A percentile compares a stretch with the other conserved stretches of the same genome.
Evolutionary conservation across 2,329 filamentous ascomycete species (phyloP).

Genomic region (Curvularia sp.): DNA sequence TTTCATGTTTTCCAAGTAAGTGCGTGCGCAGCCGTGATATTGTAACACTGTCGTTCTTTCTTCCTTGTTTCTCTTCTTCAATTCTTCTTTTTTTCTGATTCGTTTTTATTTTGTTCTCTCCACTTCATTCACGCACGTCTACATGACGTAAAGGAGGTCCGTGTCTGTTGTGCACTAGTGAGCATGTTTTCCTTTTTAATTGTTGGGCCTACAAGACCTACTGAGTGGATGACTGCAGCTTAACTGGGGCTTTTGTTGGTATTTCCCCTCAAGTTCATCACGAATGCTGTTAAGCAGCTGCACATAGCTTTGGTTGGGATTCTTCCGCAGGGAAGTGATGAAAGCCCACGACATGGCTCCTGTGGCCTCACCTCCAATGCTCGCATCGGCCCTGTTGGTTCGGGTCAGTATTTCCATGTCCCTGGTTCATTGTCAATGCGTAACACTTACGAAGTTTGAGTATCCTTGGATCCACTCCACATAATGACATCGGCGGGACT

Average conservation of each 20-base stretch:
- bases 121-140: constrained; percentile 2
- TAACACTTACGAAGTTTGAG: constrained; percentile 81
- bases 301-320: constrained; percentile 94
- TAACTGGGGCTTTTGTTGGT: constrained; percentile 92
- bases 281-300: constrained; percentile 94
- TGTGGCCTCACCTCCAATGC: constrained; percentile 85
- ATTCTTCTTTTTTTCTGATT: not conserved
- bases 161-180: constrained; percentile 24
- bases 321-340: constrained; percentile 87
- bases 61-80: not conserved
- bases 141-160: constrained; percentile 30
- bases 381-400: constrained; percentile 77
- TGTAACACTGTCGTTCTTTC: not conserved
- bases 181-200: constrained; percentile 16
- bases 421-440: not conserved
- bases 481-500: constrained; percentile 95
- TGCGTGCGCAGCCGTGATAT: not conserved
- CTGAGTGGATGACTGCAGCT: constrained; percentile 95
- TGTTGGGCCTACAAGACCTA: constrained; percentile 55
- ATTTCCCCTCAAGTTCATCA: constrained; percentile 84
- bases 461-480: constrained; percentile 97
- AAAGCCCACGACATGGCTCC: constrained; percentile 99
- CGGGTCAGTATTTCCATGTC: not conserved
- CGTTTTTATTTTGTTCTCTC: not conserved
- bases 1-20: not conserved